Conservation (phyloP, 345 rosid species). For the Angophora floribunda region DNA sequence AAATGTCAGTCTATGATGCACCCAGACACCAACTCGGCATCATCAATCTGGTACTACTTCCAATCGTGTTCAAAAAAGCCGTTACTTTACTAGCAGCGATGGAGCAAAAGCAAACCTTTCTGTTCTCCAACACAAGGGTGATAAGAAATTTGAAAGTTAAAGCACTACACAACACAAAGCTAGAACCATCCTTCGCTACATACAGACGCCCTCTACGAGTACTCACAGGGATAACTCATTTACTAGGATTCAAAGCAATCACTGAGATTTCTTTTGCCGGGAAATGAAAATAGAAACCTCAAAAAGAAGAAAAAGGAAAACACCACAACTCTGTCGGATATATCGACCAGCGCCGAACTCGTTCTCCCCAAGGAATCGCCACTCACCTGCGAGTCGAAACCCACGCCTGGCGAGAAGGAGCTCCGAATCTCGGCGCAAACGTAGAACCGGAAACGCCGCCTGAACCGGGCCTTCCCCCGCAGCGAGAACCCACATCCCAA, state of each 20-base stretch:
- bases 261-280: neutral
- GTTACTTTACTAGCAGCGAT: neutral
- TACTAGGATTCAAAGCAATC: neutral
- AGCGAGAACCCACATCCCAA: slow-evolving; percentile 16
- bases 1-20: slow-evolving; percentile 1
- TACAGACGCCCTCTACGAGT: neutral
- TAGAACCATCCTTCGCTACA: neutral
- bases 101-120: neutral
- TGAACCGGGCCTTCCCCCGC: slow-evolving; percentile 19
- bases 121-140: neutral
- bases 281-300: neutral
- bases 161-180: neutral
- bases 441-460: slow-evolving; percentile 31
- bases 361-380: neutral
- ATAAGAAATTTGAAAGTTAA: neutral
- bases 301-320: too few species aligned
- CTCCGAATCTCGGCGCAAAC: slow-evolving; percentile 54
- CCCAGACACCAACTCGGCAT: neutral
- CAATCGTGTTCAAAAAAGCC: neutral
- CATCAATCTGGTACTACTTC: neutral
- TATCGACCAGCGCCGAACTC: neutral
- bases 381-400: slow-evolving; percentile 72
- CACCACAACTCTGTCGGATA: neutral
- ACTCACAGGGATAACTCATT: neutral
- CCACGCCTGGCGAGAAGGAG: slow-evolving; percentile 42